Evolutionary conservation across 768 basidiomycete species (phyloP), one percentile per base, ranked within the genome.

Genomic region (Holtermanniella nyarrowii): DNA sequence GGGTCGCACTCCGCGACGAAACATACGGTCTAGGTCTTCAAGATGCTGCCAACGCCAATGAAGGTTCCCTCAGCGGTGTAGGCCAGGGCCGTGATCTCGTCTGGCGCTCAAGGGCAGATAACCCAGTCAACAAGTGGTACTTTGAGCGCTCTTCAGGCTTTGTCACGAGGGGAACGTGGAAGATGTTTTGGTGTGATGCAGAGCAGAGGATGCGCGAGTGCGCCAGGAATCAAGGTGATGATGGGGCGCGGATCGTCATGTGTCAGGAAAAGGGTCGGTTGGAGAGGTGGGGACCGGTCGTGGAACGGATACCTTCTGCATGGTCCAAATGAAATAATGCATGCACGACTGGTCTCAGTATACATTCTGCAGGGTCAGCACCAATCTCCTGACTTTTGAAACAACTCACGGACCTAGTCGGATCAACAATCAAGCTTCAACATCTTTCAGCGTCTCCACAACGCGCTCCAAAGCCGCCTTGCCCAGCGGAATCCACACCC

Each of bases 81-180:
- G 91, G 93, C 23, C 80, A 85, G 68, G 90, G 91, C n/a, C 77
- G 82, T 42, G 95, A 97, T 66, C 78, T 99, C 53, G 89, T 99
- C 37, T 99, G 95, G 95, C 81, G 95, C 43, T 86, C 83, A 68
- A 79, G 95, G 49, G 78, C 85, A 5, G 79, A 95, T 73, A 99
- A 99, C 71, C 91, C 90, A 0, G 82, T 97, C 51, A 99, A 99
- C 74, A 93, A 90, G 73, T 99, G 95, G 95, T 99, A 99, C 74
- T 96, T 88, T 59, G 95, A 99, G 65, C 82, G 95, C 26, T 86
- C 85, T 67, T 85, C 84, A 18, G 95, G 95, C 18, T 91, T 96
- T 73, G 56, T 89, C 37, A 57, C 79, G 84, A 76, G 62, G 54
- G 44, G 60, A 27, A 23, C 16, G 22, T 99, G 93, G 88, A 82